Base-by-base conservation (phyloP, 306 rosid genomes). In the Fragaria iinumae region DNA sequence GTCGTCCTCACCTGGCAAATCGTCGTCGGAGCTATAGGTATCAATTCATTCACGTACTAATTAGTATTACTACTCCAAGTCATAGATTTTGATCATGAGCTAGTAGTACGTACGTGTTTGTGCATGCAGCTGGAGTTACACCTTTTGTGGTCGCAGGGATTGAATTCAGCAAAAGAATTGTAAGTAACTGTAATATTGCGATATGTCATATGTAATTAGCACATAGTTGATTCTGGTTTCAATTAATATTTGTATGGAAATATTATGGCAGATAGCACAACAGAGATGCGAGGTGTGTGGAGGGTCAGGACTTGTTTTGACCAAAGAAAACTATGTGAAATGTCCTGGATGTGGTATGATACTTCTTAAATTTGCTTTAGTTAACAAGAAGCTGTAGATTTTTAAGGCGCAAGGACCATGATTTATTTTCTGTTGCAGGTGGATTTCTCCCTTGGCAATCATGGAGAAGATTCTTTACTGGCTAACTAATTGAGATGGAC, bases 391-490 rank as follows among this genome's bases (percentile, higher is more conserved):
- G 34, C 32, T 47, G 34, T 71, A 25, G 2, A 34, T 0, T 64
- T 32, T 50, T 17, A 18, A 49, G 3, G 21, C 16, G 12, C 60
- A 60, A 25, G 34, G 34, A 16, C 5, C 4, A 11, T 10, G 11
- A 29, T 29, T 13, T 75, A 36, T 18, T 76, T 10, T 77, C 3
- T 75, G 50, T 76, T 80, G 77, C 84, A 89, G 97, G 98, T 36
- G 98, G 98, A 20, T 95, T 92, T 85, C 96, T 90, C 69, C 96
- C 98, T 4, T 94, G 97, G 97, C 97, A 90, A 47, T 90, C 96
- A n/a, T 95, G 98, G 98, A 95, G 83, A 84, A 82, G 91, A 85
- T 92, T 92, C 88, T 92, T 95, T 73, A 88, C 92, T 38, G 93
- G 98, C 36, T 32, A 32, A 32, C 36, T 32, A 12, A 60, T 27